These are phyloP conservation scores for Hibiscus tridactylites DNA, from an alignment of 345 rosid species.

Conservation along the genomic window DNA sequence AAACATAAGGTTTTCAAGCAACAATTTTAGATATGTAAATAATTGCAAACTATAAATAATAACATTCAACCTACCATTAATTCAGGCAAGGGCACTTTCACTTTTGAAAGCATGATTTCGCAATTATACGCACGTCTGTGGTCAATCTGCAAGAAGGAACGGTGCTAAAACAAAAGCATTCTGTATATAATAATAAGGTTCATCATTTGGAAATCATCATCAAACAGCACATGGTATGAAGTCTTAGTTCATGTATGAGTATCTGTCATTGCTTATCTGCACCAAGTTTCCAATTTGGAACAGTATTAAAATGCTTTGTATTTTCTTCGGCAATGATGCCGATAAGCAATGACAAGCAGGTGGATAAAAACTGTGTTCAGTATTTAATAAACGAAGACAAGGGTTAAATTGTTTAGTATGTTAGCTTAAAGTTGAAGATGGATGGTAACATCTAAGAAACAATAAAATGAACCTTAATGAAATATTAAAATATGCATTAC, in stretches of 20 bases:
- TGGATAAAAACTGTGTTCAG: not conserved
- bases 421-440: not conserved
- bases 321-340: not conserved
- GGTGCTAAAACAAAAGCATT: not conserved
- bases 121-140: conserved; percentile 93
- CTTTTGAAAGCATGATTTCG: conserved; percentile 97
- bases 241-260: not conserved
- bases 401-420: not conserved
- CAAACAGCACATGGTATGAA: not conserved
- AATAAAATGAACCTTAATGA: not conserved
- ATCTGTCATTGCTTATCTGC: not conserved
- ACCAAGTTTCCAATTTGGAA: not conserved
- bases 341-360: not conserved
- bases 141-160: conserved; percentile 54
- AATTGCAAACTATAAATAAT: not conserved
- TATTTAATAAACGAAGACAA: not conserved
- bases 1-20: not conserved
- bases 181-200: too few relatives aligned
- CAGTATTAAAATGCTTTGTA: not conserved
- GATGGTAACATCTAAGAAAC: not conserved
- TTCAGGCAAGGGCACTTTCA: conserved; percentile 76
- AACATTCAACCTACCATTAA: conserved; percentile 54
- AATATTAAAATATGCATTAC: conserved; percentile 30
- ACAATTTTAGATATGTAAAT: not conserved
- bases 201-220: not conserved